A percentile compares a stretch with the other conserved stretches of the same genome.
Evolutionary conservation across 192 early-diverging fungal genomes (phyloP).

Genomic region (Backusella morwellensis): DNA sequence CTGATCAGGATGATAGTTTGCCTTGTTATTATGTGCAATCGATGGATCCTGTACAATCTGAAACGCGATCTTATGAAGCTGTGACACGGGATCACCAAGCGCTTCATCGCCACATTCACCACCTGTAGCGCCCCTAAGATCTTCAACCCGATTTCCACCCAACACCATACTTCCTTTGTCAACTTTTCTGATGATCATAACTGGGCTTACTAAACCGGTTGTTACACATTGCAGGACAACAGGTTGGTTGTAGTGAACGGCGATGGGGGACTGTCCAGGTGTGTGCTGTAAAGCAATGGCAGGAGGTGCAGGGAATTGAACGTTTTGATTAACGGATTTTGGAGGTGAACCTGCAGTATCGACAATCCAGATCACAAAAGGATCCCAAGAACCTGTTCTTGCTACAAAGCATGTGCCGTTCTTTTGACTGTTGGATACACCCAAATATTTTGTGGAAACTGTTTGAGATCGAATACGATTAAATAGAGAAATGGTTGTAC

Average conservation of each 20-base stretch:
- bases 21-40: constrained; percentile 6
- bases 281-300: constrained; percentile 58
- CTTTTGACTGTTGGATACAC: constrained; percentile 46
- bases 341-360: constrained; percentile 49
- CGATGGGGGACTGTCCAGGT: constrained; percentile 53
- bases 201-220: constrained; percentile 79
- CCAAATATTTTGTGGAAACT: constrained; percentile 84
- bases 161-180: constrained; percentile 83
- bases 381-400: constrained; percentile 78
- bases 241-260: constrained; percentile 83
- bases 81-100: constrained; percentile 86
- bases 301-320: constrained; percentile 22
- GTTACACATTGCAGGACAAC: constrained; percentile 84
- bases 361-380: constrained; percentile 84
- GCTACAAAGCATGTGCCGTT: constrained; percentile 70
- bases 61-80: constrained; percentile 90
- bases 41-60: constrained; percentile 61
- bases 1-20: not conserved
- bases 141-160: constrained; percentile 53
- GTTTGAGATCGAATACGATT: constrained; percentile 91
- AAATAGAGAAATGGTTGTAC: constrained; percentile 83
- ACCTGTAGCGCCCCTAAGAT: constrained; percentile 17
- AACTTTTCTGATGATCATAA: constrained; percentile 83
- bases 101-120: constrained; percentile 51
- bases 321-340: constrained; percentile 11